phyloP scores from a whole-genome alignment of 139 green algal genomes.

The Gonium pectorale region DNA sequence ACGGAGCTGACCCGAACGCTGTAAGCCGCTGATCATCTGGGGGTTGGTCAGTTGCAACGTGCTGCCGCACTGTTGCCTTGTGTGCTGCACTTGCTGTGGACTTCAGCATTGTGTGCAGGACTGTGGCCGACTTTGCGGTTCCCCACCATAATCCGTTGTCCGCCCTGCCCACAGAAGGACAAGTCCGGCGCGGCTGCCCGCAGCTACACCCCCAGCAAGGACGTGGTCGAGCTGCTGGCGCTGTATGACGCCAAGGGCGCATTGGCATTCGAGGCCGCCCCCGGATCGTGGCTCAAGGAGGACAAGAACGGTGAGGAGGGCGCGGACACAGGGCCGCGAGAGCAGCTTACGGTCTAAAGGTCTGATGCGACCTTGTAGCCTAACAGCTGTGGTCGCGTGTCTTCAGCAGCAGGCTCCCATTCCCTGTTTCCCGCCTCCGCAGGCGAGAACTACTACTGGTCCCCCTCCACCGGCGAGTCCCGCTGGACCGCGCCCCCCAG shows the following conservation, averaged over 20 bases:
- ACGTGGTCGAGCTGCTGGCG: background rate
- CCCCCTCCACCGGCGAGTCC: slow-evolving; percentile 31
- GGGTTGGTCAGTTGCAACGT: no score
- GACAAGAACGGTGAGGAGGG: slow-evolving; percentile 23
- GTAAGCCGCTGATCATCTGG: no score
- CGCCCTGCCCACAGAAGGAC: slow-evolving; percentile 13
- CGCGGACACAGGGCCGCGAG: background rate
- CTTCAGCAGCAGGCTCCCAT: background rate
- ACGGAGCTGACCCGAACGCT: slow-evolving; percentile 48
- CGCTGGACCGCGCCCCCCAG: slow-evolving; percentile 52
- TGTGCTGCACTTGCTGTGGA: no score
- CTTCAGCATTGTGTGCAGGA: no score
- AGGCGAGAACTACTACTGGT: slow-evolving; percentile 48
- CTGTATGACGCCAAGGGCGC: slow-evolving; percentile 32
- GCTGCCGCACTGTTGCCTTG: no score
- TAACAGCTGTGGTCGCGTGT: background rate
- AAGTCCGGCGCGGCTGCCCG: background rate
- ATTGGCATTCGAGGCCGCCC: slow-evolving; percentile 50
- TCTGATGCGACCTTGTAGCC: background rate
- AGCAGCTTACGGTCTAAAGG: no score
- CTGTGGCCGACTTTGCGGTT: no score
- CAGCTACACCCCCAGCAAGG: background rate
- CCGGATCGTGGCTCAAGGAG: slow-evolving; percentile 47
- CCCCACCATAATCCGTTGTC: no score
- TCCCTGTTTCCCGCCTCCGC: background rate